Base-by-base conservation (phyloP, 208 protist species). In the Trypanosoma avium region DNA sequence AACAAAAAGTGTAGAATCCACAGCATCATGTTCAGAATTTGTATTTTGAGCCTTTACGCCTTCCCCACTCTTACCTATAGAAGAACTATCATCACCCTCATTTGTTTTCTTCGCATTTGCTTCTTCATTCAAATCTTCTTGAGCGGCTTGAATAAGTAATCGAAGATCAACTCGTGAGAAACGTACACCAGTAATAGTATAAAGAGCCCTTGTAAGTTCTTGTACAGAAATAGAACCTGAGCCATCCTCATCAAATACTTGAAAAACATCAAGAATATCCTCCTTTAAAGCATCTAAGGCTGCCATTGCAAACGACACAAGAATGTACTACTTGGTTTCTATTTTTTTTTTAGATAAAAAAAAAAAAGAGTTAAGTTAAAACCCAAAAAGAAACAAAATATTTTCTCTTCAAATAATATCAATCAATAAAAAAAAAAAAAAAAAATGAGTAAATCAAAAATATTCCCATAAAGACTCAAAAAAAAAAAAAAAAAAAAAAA, bases 201-300 rank as follows among this genome's bases (percentile, higher is more conserved):
- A 81, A 19, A 94, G 55, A 1, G 88, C 88, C n/a, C 77, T 58
- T 6, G 58, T 58, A 10, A 89, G 67, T 42, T 94, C 85, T 24
- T 75, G 58, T 3, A 91, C 70, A 43, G 77, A 80, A 52, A 94
- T 90, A 36, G 57, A 79, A 21, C 88, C 88, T 0, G 83, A 80
- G 9, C 65, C 76, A 52, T 94, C 88, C 47, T 94, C 88, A 56
- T 94, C 83, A 47, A 90, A 94, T 6, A 92, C 82, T 45, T 68
- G 74, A 62, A 92, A 94, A 24, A 94, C 85, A 47, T 94, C 88
- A 19, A 73, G 70, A 45, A 94, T 91, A 45, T 92, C 88, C 52
- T 90, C 81, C 24, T 74, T 77, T 10, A 94, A 47, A 36, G 60
- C 55, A 15, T 82, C 74, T 32, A 80, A 35, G 8, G 67, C 55